Conservation (phyloP, 345 rosid species). For the Mangifera indica region DNA sequence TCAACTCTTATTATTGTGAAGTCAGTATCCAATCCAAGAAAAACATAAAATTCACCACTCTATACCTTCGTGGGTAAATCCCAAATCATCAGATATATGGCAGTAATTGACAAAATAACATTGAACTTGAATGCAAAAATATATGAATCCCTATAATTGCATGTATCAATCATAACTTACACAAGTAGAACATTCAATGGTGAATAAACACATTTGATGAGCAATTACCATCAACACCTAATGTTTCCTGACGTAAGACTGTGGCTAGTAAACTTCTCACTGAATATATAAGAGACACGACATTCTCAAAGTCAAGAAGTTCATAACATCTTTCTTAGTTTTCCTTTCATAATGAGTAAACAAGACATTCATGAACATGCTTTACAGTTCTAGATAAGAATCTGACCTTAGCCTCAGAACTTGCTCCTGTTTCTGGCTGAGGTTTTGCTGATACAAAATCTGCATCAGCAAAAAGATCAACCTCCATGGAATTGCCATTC, state of each 20-base stretch:
- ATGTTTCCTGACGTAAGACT: background rate
- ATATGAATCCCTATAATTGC: background rate
- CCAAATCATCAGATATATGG: background rate
- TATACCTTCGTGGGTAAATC: background rate
- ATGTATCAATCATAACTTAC: too few relatives aligned
- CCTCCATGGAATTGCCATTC: constrained; percentile 48
- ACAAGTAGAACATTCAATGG: too few relatives aligned
- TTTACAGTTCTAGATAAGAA: background rate
- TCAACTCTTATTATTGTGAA: background rate
- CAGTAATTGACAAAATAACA: background rate
- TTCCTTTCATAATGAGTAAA: background rate
- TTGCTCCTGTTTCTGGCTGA: constrained; percentile 41
- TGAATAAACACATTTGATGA: background rate
- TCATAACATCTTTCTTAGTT: background rate
- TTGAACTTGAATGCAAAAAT: background rate
- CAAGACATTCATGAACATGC: background rate
- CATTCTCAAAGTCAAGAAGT: background rate
- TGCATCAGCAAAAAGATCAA: constrained; percentile 96
- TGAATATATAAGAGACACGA: constrained; percentile 4
- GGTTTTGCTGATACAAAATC: constrained; percentile 81
- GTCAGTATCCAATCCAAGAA: background rate
- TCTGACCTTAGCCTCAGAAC: constrained; percentile 59
- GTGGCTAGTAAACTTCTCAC: background rate
- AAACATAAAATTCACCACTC: background rate
- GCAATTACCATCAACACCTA: too few relatives aligned